These are phyloP conservation scores for Lophiostoma macrostomum DNA, from an alignment of 495 filamentous ascomycete genomes.

Conservation along the genomic window DNA sequence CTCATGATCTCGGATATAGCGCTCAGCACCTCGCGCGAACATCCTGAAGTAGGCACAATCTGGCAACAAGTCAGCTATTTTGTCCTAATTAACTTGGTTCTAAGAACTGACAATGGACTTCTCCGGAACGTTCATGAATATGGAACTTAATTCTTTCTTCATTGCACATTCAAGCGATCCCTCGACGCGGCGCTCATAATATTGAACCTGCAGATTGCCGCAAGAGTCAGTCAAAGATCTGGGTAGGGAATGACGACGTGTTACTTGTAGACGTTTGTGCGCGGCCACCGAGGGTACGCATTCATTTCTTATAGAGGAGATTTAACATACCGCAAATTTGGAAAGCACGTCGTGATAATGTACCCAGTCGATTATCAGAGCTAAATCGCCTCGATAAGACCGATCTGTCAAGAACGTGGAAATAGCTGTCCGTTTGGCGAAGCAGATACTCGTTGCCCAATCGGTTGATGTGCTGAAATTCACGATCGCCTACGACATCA, in stretches of 20 bases:
- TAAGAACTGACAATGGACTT: neutral
- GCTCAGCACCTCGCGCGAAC: conserved; percentile 9
- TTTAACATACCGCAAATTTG: conserved; percentile 2
- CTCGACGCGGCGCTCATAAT: neutral
- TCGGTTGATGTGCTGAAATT: neutral
- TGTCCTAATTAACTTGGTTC: neutral
- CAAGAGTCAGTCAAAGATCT: too few relatives aligned
- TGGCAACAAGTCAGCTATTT: neutral
- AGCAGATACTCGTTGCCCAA: conserved; percentile 1
- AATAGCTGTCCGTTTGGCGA: neutral
- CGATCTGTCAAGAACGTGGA: neutral
- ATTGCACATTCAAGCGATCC: neutral
- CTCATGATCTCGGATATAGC: conserved; percentile 2
- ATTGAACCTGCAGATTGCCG: too few relatives aligned
- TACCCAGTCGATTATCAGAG: conserved; percentile 17
- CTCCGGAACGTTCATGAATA: neutral
- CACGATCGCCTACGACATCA: neutral
- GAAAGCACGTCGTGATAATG: conserved; percentile 8
- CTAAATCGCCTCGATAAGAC: conserved; percentile 7
- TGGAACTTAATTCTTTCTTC: neutral
- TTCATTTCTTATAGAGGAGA: too few relatives aligned
- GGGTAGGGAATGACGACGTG: too few relatives aligned
- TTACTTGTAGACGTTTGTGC: too few relatives aligned
- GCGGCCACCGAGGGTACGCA: too few relatives aligned
- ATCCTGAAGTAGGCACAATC: conserved; percentile 8